These are phyloP conservation scores for Hyphodiscus hymeniophilus DNA, from an alignment of 495 filamentous ascomycete species.

Conservation along the genomic window DNA sequence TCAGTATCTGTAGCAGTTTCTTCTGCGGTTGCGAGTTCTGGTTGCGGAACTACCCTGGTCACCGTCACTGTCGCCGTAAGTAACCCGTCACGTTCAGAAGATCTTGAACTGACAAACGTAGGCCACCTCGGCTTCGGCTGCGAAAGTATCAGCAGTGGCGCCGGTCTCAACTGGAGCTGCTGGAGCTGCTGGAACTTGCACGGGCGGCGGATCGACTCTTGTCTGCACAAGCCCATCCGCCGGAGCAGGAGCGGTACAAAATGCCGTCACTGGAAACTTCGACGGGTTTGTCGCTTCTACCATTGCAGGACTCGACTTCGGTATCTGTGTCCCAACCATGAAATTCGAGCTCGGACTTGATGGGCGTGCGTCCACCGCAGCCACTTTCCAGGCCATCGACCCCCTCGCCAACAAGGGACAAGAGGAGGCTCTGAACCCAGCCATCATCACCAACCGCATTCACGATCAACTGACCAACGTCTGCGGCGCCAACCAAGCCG, in stretches of 20 bases:
- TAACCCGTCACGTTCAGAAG: neutral
- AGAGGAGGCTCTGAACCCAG: constrained; percentile 47
- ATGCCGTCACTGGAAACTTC: constrained; percentile 4
- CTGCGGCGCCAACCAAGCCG: constrained; percentile 32
- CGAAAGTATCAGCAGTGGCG: neutral
- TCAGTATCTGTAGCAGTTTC: neutral
- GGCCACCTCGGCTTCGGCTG: neutral
- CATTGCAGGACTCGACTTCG: constrained; percentile 39
- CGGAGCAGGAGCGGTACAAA: neutral
- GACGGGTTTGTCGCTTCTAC: constrained; percentile 13
- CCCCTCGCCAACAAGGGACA: constrained; percentile 38
- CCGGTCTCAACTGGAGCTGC: neutral
- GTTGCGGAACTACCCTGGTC: constrained; percentile 6
- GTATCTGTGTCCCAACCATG: constrained; percentile 46
- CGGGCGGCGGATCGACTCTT: neutral
- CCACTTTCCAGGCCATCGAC: constrained; percentile 47
- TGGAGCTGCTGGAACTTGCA: neutral
- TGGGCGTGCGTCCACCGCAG: constrained; percentile 38
- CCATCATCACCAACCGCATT: constrained; percentile 60
- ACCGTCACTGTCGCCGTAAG: constrained; percentile 7
- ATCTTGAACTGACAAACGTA: neutral
- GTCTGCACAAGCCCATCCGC: neutral
- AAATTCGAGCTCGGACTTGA: constrained; percentile 41
- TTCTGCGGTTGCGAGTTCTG: neutral
- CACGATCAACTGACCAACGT: constrained; percentile 43